Conservation (phyloP, 2,329 filamentous ascomycete species). For the Diplodia intermedia region DNA sequence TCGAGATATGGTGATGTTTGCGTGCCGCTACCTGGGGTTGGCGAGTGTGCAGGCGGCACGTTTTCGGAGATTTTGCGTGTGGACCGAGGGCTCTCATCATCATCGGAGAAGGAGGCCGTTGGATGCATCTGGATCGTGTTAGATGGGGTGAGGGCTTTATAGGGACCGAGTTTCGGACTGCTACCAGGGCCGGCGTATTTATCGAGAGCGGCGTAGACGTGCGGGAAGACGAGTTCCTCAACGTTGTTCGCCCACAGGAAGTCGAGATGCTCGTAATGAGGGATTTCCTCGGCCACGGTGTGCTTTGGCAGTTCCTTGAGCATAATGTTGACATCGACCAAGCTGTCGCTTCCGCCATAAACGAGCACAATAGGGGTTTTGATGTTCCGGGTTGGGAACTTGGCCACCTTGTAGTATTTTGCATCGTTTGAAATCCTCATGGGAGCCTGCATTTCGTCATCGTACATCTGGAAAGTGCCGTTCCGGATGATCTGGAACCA, state of each 20-base stretch:
- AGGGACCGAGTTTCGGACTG: slow-evolving; percentile 27
- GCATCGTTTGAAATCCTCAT: slow-evolving; percentile 72
- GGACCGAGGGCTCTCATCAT: slow-evolving; percentile 28
- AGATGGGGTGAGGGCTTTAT: slow-evolving; percentile 24
- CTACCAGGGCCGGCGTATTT: slow-evolving; percentile 56
- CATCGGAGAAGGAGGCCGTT: slow-evolving; percentile 20
- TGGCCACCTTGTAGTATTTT: slow-evolving; percentile 95
- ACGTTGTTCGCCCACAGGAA: slow-evolving; percentile 94
- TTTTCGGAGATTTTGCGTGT: slow-evolving; percentile 33
- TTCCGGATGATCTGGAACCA: slow-evolving; percentile 99
- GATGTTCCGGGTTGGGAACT: slow-evolving; percentile 96
- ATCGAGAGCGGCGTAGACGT: slow-evolving; percentile 88
- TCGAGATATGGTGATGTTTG: slow-evolving; percentile 7
- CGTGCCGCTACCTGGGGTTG: slow-evolving; percentile 1
- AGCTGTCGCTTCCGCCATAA: slow-evolving; percentile 90
- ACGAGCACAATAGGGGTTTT: slow-evolving; percentile 92
- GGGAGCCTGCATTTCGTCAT: slow-evolving; percentile 86
- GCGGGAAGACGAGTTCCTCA: slow-evolving; percentile 81
- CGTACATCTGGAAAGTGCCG: slow-evolving; percentile 96
- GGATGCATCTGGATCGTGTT: slow-evolving; percentile 18
- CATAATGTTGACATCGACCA: slow-evolving; percentile 95
- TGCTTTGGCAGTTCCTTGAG: slow-evolving; percentile 82
- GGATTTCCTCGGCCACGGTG: slow-evolving; percentile 84
- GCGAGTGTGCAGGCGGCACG: slow-evolving; percentile 6
- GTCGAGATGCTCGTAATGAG: slow-evolving; percentile 95